These are phyloP conservation scores for Penicillium decumbens DNA, from an alignment of 2,329 filamentous ascomycete species.

Conservation along the genomic window DNA sequence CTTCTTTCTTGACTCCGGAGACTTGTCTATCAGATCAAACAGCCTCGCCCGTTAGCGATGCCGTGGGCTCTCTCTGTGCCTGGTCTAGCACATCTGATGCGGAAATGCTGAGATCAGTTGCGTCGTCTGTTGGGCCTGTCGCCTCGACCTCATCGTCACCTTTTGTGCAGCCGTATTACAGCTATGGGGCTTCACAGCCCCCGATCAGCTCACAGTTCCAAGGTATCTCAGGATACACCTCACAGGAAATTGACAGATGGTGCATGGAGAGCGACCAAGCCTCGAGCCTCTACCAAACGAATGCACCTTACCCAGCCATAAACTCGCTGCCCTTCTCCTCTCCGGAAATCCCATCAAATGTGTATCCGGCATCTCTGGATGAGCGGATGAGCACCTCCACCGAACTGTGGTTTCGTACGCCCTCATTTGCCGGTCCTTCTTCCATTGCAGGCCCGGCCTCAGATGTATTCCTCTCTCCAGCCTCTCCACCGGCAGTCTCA, in stretches of 20 bases:
- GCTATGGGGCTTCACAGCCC: not conserved
- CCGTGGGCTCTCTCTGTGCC: conserved; percentile 18
- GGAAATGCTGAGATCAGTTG: conserved; percentile 9
- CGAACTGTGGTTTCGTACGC: conserved; percentile 12
- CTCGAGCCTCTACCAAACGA: conserved; percentile 7
- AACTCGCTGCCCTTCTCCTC: conserved; percentile 8
- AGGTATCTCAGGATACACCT: conserved; percentile 10
- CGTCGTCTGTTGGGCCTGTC: conserved; percentile 6
- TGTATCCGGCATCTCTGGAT: conserved; percentile 5
- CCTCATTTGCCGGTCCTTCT: conserved; percentile 1
- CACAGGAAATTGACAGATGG: conserved; percentile 21
- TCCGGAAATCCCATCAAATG: conserved; percentile 3
- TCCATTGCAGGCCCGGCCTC: not conserved
- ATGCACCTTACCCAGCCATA: conserved; percentile 2
- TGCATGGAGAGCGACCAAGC: conserved; percentile 18
- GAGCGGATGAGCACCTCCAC: conserved; percentile 3
- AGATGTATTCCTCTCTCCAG: conserved; percentile 15
- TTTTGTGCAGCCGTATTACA: conserved; percentile 17
- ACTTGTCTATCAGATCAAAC: conserved; percentile 12
- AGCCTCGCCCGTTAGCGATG: conserved; percentile 13
- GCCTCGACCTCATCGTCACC: conserved; percentile 10
- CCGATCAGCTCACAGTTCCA: not conserved
- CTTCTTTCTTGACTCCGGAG: conserved; percentile 13
- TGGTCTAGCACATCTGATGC: conserved; percentile 19
- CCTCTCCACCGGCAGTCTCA: conserved; percentile 4